Evolutionary conservation across 2,329 filamentous ascomycete species (phyloP).

Genomic region (Cordyceps militaris): DNA sequence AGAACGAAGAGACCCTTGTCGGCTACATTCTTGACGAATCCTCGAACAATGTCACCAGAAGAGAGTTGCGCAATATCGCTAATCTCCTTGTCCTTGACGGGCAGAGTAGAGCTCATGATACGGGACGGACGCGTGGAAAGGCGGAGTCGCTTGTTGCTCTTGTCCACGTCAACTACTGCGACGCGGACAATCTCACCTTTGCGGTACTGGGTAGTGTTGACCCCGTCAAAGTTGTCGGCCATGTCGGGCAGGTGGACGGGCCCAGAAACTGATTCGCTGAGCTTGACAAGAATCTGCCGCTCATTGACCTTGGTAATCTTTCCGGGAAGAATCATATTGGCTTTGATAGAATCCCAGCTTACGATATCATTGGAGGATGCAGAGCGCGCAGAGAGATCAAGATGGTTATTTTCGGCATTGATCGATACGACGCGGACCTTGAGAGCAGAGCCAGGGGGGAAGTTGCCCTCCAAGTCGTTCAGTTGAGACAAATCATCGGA

Average conservation of each 20-base stretch:
- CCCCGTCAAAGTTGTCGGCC: constrained; percentile 76
- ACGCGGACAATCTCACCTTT: constrained; percentile 85
- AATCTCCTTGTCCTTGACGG: constrained; percentile 76
- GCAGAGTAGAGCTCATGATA: constrained; percentile 76
- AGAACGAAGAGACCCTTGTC: constrained; percentile 86
- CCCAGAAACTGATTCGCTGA: constrained; percentile 73
- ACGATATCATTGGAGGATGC: constrained; percentile 42
- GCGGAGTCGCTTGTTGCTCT: constrained; percentile 73
- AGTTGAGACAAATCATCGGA: constrained; percentile 79
- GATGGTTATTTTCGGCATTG: constrained; percentile 62
- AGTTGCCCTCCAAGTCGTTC: constrained; percentile 68
- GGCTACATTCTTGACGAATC: constrained; percentile 84
- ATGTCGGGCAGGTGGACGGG: constrained; percentile 78
- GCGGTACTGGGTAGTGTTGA: constrained; percentile 65
- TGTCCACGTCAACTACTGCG: constrained; percentile 75
- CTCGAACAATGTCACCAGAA: constrained; percentile 72
- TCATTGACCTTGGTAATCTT: constrained; percentile 82
- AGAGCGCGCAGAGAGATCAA: constrained; percentile 79
- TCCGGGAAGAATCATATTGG: constrained; percentile 74
- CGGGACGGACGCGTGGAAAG: constrained; percentile 82
- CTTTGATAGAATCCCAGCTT: constrained; percentile 63
- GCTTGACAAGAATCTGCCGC: constrained; percentile 74
- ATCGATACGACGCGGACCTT: constrained; percentile 71
- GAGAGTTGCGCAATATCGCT: constrained; percentile 62
- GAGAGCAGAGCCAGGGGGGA: constrained; percentile 84